phyloP scores from a whole-genome alignment of 495 filamentous ascomycete species.

The Annulohypoxylon moriforme region DNA sequence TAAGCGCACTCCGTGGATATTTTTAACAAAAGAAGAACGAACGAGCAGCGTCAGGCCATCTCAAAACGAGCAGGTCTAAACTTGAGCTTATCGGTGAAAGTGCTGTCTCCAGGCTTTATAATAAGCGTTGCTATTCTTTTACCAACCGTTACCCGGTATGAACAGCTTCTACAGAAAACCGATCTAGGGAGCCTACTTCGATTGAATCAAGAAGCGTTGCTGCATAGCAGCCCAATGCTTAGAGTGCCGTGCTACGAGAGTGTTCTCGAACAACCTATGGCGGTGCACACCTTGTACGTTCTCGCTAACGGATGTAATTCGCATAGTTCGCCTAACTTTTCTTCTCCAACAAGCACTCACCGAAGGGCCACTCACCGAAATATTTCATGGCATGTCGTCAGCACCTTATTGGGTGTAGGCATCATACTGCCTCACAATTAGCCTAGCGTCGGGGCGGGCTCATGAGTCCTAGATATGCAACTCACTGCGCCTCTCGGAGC shows the following conservation, averaged over 20 bases:
- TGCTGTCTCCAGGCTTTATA: conserved; percentile 51
- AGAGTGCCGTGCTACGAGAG: not conserved
- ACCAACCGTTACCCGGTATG: conserved; percentile 42
- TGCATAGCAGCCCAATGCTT: conserved; percentile 13
- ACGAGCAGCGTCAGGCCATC: not conserved
- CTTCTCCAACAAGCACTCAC: conserved; percentile 1
- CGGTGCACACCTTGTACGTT: not conserved
- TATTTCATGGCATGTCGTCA: not conserved
- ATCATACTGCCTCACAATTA: conserved; percentile 26
- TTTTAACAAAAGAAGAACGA: not conserved
- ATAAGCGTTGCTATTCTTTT: conserved; percentile 48
- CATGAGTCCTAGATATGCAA: not conserved
- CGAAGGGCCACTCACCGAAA: conserved; percentile 31
- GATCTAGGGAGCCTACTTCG: conserved; percentile 2
- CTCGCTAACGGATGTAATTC: not conserved
- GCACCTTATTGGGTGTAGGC: conserved; percentile 25
- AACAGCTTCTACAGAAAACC: conserved; percentile 12
- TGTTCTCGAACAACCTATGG: not conserved
- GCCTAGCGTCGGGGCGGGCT: conserved; percentile 22
- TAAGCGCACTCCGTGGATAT: not conserved
- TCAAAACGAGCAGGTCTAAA: not conserved
- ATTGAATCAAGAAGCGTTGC: not conserved
- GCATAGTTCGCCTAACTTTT: conserved; percentile 6
- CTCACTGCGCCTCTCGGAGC: conserved; percentile 35
- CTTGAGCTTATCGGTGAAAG: conserved; percentile 31